Base-by-base conservation (phyloP, 768 basidiomycete species). In the Leccinum fibrillosum region DNA sequence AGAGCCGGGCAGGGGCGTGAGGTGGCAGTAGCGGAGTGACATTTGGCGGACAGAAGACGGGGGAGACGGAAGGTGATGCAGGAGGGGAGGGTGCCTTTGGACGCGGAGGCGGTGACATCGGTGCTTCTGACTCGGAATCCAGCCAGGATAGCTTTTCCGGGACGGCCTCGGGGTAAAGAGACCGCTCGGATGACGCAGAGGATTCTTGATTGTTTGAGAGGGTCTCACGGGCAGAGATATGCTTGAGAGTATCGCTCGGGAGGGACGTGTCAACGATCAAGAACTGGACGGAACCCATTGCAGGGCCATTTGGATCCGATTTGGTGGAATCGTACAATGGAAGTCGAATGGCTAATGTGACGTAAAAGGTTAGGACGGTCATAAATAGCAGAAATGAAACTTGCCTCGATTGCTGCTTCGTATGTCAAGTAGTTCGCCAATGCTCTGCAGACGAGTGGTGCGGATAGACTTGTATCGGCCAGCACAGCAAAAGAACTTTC, bases 281-380 rank as follows among this genome's bases (percentile, higher is more conserved):
- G 57, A 72, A 66, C 54, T 61, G 63, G 58, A 70, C 55, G 62
- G 59, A 66, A 68, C 69, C 69, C 60, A 60, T 61, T 60, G 61
- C 62, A 37, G 59, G 66, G 59, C 60, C 62, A 66, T 61, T 66
- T 66, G 56, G 21, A 61, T 70, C 68, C 59, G 69, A 56, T 69
- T 53, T 71, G 50, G 61, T 66, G 64, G 66, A 64, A 64, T 70
- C 63, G 58, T 64, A 70, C 64, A 70, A 72, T 72, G 69, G 69
- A 70, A 70, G 69, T 25, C 57, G 68, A 37, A 70, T 53, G n/a
- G 35, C 69, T 70, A 48, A 28, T 39, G 44, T 67, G 67, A 70
- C 69, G 69, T 70, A 70, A 70, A 68, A 34, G 54, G 52, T 67
- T 28, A 72, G 62, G 57, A 64, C 15, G 54, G 62, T 64, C 64